Evolutionary conservation across 164 flowering plant species (phyloP), one percentile per base, ranked within the genome.

Genomic region (Nymphaea colorata): DNA sequence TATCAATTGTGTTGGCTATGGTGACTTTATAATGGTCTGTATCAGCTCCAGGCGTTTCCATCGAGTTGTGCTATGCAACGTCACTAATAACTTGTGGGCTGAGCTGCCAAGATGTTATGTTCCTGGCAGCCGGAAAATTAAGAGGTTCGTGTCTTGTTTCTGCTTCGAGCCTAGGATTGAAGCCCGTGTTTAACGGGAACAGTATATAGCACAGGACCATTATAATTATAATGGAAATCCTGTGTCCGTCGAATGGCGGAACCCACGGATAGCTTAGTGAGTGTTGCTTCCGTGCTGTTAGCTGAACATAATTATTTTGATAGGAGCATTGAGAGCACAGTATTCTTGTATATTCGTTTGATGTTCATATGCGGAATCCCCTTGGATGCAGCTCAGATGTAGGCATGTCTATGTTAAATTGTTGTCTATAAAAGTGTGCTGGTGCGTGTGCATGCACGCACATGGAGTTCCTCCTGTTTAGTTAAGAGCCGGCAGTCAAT

Each of bases 81-180:
- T 85, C 73, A 82, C 18, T 51, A 61, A 64, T 0, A 79, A 81
- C 61, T 71, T 79, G 63, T 88, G 94, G 94, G 68, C 65, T 65
- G 88, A 88, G 66, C 70, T 88, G 76, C 87, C 85, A 18, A 71
- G 72, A 43, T 83, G 82, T 67, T 67, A 14, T 43, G 67, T 71
- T 65, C 60, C 79, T 72, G 88, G 83, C 15, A 51, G 12, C 57
- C 57, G 57, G 57, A 78, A 78, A 64, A 78, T 70, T 6, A 70
- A 71, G 47, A 86, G 83, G 64, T 88, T 86, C 79, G 75, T 79
- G 78, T 83, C 88, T 70, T 89, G 86, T n/a, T 81, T 83, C 67
- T 73, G 87, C 4, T 83, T 88, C 66, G 86, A 88, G 78, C 94
- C 94, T 36, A 80, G 94, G 75, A 80, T 88, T 70, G 94, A 88